Evolutionary conservation across 257 asterid species (phyloP), one percentile per base, ranked within the genome.

Genomic region (Eucommia ulmoides): DNA sequence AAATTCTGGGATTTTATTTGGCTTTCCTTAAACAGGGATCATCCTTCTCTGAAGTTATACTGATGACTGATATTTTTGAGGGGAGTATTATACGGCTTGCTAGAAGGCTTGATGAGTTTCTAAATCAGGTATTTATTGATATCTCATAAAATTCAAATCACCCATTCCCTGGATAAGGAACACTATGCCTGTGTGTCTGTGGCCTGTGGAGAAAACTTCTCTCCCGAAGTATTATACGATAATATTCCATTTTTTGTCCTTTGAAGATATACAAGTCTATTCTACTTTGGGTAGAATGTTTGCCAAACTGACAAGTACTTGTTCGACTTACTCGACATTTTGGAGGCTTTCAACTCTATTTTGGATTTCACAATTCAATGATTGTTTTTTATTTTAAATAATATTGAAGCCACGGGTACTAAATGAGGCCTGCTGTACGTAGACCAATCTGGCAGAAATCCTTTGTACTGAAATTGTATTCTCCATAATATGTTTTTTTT

Each of bases 21-120:
- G 15, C 2, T 35, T 35, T 35, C 44, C n/a, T 26, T 35, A 10
- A 35, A 10, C 74, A 88, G 94, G 98, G 98, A 60, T 89, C 94
- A 60, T 45, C 92, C 11, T 89, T 89, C 58, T 73, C 83, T 35
- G 93, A 85, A 22, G 82, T 85, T 45, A 80, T 72, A 41, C 83
- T 76, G 59, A 77, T 85, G 96, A 89, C 93, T 2, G 98, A 89
- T 72, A 85, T 89, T 23, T 83, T 85, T 49, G 96, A 89, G 79
- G 96, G 96, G 21, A 85, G 98, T 80, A 80, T 89, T 66, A 85
- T 89, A 63, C 73, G 98, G 46, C 70, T 69, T 41, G 84, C 83
- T 20, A 75, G 98, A 78, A 71, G 98, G 75, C 93, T 89, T 24
- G 96, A 89, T 70, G 98, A 89, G 66, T 89, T 89, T 69, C 67